Conservation (phyloP, 352 stramenopile species). For the Plasmopara muralis region DNA sequence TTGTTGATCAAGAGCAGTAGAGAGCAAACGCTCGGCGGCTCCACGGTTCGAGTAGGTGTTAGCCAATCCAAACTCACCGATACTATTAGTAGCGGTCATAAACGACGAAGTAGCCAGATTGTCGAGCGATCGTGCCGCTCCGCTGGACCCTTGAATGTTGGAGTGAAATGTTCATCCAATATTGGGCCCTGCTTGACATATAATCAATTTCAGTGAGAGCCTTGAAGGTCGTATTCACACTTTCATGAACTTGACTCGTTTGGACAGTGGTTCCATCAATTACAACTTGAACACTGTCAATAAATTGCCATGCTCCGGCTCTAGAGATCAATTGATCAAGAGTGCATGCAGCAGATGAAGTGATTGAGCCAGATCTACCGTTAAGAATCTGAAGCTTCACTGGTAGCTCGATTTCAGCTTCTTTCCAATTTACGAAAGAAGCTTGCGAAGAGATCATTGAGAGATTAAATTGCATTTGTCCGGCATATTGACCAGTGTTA, state of each 20-base stretch:
- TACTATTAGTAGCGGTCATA: constrained; percentile 4
- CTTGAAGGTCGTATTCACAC: constrained; percentile 3
- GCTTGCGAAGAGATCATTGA: constrained; percentile 7
- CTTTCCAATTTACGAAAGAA: constrained; percentile 7
- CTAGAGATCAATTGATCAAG: background rate
- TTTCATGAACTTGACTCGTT: constrained; percentile 2
- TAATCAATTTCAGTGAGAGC: constrained; percentile 6
- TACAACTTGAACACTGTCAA: background rate
- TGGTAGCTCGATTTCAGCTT: constrained; percentile 6
- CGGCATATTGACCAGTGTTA: background rate
- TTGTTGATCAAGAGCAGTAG: constrained; percentile 10
- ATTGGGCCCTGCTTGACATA: constrained; percentile 6
- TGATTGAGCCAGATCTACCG: background rate
- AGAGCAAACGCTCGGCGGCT: constrained; percentile 6
- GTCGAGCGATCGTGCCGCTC: background rate
- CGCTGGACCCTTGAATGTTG: constrained; percentile 1
- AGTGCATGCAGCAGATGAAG: background rate
- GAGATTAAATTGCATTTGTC: constrained; percentile 5
- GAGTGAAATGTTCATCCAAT: constrained; percentile 4
- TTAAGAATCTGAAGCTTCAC: constrained; percentile 9
- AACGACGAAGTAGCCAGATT: constrained; percentile 5
- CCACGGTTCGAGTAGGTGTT: constrained; percentile 9
- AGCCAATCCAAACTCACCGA: constrained; percentile 1
- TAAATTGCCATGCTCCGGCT: background rate
- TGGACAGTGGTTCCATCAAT: constrained; percentile 2